Conservation (phyloP, 441 rosid genomes). For the Croton laevigatus region DNA sequence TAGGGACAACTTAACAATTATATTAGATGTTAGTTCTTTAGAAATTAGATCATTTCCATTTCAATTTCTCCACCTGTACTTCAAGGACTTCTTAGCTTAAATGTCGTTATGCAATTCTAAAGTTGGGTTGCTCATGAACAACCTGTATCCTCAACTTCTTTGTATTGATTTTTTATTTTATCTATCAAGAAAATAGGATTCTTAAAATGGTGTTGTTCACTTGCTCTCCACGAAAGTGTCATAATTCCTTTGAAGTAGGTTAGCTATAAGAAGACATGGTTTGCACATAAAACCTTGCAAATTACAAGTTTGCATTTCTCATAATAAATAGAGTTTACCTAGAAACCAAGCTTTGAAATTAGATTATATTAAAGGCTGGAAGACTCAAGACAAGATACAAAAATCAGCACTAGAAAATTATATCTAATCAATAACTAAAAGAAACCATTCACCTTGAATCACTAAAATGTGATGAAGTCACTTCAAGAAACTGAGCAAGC, state of each 20-base stretch:
- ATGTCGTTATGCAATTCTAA: neutral
- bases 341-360: neutral
- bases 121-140: neutral
- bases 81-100: neutral
- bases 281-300: neutral
- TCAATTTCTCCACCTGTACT: too few species aligned
- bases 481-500: constrained; percentile 74
- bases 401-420: neutral
- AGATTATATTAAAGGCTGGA: neutral
- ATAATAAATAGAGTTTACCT: neutral
- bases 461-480: constrained; percentile 52
- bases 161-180: neutral
- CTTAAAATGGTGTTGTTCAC: neutral
- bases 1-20: neutral
- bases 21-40: neutral
- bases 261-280: neutral
- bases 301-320: neutral
- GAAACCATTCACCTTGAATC: constrained; percentile 46
- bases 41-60: neutral
- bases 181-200: neutral
- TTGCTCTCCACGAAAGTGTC: neutral
- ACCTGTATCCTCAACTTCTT: neutral
- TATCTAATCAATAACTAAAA: neutral
- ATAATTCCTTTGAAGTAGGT: neutral
- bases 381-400: neutral